phyloP scores from a whole-genome alignment of 169 alveolate species.

The Plasmodium coatneyi region DNA sequence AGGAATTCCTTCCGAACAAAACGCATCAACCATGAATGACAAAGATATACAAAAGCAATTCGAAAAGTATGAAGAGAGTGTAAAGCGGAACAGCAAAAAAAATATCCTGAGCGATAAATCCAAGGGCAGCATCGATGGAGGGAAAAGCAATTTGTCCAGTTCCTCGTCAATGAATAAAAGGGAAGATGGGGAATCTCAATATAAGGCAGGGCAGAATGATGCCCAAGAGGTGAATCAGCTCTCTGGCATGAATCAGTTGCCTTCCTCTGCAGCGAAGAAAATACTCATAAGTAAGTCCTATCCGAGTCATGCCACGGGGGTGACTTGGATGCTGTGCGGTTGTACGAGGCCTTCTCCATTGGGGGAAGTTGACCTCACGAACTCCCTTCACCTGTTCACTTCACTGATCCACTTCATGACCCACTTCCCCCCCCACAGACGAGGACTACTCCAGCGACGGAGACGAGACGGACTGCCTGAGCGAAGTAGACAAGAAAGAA shows the following conservation, averaged over 20 bases:
- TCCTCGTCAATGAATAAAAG: conserved; percentile 33
- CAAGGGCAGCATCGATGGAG: not conserved
- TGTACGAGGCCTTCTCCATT: not conserved
- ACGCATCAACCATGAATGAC: conserved; percentile 17
- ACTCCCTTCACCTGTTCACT: not conserved
- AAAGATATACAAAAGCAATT: conserved; percentile 32
- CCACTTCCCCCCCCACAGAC: not conserved
- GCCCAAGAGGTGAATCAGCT: not conserved
- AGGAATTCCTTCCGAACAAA: conserved; percentile 26
- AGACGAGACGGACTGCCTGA: conserved; percentile 50
- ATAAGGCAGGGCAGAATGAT: conserved; percentile 4
- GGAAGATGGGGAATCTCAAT: not conserved
- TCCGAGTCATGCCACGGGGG: not conserved
- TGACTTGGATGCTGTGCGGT: not conserved
- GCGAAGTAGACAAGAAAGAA: conserved; percentile 42
- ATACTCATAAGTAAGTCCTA: conserved; percentile 18
- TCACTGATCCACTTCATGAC: not conserved
- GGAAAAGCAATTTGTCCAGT: not conserved
- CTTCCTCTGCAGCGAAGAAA: not conserved
- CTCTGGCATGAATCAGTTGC: not conserved
- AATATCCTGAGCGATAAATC: not conserved
- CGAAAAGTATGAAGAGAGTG: conserved; percentile 15
- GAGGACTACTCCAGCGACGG: conserved; percentile 60
- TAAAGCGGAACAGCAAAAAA: conserved; percentile 26
- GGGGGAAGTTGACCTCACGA: not conserved